Base-by-base conservation (phyloP, 192 early-diverging fungal species). In the Chytriomyces sp. region DNA sequence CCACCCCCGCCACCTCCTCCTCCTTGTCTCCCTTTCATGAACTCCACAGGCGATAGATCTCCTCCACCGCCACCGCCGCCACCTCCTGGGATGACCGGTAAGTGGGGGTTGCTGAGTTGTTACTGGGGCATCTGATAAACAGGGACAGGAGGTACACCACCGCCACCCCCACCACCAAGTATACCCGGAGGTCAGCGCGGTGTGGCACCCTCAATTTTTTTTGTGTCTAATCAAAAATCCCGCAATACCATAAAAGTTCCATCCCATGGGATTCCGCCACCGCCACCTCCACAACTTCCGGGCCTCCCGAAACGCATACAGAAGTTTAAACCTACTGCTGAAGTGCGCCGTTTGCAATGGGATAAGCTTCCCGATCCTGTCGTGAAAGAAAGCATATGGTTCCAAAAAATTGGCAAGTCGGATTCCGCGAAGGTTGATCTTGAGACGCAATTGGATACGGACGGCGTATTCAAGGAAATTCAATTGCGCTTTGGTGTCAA, bases 321-420 rank as follows among this genome's bases (percentile, higher is more conserved):
- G 53, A 59, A 72, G 19, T 80, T 49, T 36, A 74, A 74, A 14
- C 82, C 82, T 4, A 61, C 61, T 7, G 44, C 36, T 26, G 71
- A 78, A 39, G 64, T 83, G 61, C 74, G 75, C 49, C 56, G 68
- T 6, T 65, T 83, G 39, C 81, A 81, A 55, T 83, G 78, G 82
- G 82, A 83, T 26, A 61, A 72, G 17, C 54, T 83, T 19, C 75
- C 78, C 10, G 82, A 83, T 30, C 10, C 12, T 19, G 72, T 75
- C 37, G 71, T 77, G 33, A 57, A 49, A 52, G 53, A 75, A 28
- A 75, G 76, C 10, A 52, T 83, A 4, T 83, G 78, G 78, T 54
- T 65, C 19, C 72, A 77, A 57, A 70, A 73, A 37, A 39, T 75
- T 49, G 34, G 34, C 10, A 64, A 12, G 19, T 25, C n/a, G 17